Conservation (phyloP, 495 filamentous ascomycete species). For the Mytilinidion resinicola region DNA sequence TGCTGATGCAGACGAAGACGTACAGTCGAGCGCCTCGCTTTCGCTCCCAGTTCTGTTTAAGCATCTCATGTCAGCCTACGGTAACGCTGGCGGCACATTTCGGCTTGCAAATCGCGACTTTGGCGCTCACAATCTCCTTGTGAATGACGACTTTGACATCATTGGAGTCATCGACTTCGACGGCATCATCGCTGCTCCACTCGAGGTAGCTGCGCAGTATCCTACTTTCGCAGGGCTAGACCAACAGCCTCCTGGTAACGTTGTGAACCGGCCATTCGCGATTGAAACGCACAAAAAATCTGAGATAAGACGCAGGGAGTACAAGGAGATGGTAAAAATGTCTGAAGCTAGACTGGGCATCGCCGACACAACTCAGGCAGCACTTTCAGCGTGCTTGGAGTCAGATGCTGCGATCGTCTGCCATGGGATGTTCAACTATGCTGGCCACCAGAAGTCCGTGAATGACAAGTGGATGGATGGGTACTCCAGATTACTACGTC, state of each 20-base stretch:
- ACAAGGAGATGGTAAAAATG: too few species aligned
- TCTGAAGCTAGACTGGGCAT: too few species aligned
- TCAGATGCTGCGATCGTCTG: too few species aligned
- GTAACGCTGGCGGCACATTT: background rate
- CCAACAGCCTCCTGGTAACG: background rate
- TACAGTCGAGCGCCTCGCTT: background rate
- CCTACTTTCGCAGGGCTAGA: background rate
- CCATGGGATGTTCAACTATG: too few species aligned
- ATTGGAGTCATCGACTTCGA: conserved; percentile 24
- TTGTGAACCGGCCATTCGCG: too few species aligned
- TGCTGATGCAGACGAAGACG: background rate
- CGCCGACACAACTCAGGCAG: too few species aligned
- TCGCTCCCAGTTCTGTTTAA: background rate
- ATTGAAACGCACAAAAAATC: too few species aligned
- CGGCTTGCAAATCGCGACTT: conserved; percentile 20
- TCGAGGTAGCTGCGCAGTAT: conserved; percentile 11
- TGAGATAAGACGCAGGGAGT: too few species aligned
- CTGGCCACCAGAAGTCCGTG: too few species aligned
- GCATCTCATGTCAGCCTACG: background rate
- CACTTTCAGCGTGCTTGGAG: too few species aligned
- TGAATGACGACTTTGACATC: conserved; percentile 18
- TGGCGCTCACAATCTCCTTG: conserved; percentile 20
- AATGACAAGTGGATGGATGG: too few species aligned
- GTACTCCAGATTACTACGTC: too few species aligned
- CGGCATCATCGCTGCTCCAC: conserved; percentile 16